Percentiles rank a stretch among this genome's conserved stretches.
Evolutionary conservation across 306 rosid species (phyloP).

Genomic region (Myrica gale): DNA sequence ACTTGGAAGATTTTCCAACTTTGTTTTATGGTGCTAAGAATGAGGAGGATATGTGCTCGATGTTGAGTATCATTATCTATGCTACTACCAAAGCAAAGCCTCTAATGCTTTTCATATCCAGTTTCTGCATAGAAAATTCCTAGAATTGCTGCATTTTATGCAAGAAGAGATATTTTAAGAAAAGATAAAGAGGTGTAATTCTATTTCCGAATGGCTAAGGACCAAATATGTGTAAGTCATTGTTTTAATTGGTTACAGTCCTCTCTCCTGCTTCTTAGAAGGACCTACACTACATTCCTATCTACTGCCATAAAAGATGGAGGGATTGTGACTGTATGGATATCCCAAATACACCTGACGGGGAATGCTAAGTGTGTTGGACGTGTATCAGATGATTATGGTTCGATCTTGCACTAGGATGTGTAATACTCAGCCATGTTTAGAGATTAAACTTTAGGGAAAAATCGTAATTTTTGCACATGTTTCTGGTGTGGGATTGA

Average conservation of each 20-base stretch:
- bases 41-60: background rate
- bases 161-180: background rate
- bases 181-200: background rate
- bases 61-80: slow-evolving; percentile 2
- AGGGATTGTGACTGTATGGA: background rate
- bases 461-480: background rate
- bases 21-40: background rate
- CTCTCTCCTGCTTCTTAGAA: background rate
- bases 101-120: background rate
- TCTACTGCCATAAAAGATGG: background rate
- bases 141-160: background rate
- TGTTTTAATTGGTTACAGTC: background rate
- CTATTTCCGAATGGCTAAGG: background rate
- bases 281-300: background rate
- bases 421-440: background rate
- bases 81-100: background rate
- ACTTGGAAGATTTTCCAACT: background rate
- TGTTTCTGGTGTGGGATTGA: background rate
- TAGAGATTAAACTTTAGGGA: background rate
- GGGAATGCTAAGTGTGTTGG: background rate
- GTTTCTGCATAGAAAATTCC: background rate
- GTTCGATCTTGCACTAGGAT: background rate
- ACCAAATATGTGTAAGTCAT: background rate
- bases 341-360: background rate
- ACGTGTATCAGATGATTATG: background rate